Evolutionary conservation across 805 yeast species (phyloP).

Genomic region (Priceomyces medius): DNA sequence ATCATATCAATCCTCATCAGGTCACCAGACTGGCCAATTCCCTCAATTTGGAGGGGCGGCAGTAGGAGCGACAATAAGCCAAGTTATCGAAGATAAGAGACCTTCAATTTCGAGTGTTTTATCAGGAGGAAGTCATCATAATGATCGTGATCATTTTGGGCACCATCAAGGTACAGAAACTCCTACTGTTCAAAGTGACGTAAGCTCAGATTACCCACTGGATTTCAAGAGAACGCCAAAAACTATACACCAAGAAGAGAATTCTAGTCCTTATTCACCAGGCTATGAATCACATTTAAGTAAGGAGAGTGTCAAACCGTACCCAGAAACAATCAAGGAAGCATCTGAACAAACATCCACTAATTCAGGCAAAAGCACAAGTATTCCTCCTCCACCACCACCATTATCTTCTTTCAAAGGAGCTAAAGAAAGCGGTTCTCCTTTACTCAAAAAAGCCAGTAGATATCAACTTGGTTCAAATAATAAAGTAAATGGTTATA

Average conservation of each 20-base stretch:
- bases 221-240: slow-evolving; percentile 21
- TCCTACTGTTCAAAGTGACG: slow-evolving; percentile 32
- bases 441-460: no score
- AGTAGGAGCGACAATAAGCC: not conserved
- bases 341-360: slow-evolving; percentile 9
- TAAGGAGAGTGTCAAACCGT: not conserved
- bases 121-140: slow-evolving; percentile 18
- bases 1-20: no score
- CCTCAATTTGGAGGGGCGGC: slow-evolving; percentile 1
- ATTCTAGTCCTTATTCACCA: not conserved
- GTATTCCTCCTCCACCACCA: no score
- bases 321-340: slow-evolving; percentile 14
- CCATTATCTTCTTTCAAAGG: no score
- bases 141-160: slow-evolving; percentile 9
- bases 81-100: slow-evolving; percentile 13
- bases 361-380: no score
- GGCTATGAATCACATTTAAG: not conserved
- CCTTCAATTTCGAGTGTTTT: slow-evolving; percentile 21
- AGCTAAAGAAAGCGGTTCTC: no score
- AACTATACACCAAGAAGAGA: not conserved
- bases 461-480: no score
- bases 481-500: no score
- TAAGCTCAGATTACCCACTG: slow-evolving; percentile 29
- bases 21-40: no score
- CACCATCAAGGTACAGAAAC: slow-evolving; percentile 20